These are phyloP conservation scores for Salix exigua DNA, from an alignment of 345 rosid genomes.

Conservation along the genomic window DNA sequence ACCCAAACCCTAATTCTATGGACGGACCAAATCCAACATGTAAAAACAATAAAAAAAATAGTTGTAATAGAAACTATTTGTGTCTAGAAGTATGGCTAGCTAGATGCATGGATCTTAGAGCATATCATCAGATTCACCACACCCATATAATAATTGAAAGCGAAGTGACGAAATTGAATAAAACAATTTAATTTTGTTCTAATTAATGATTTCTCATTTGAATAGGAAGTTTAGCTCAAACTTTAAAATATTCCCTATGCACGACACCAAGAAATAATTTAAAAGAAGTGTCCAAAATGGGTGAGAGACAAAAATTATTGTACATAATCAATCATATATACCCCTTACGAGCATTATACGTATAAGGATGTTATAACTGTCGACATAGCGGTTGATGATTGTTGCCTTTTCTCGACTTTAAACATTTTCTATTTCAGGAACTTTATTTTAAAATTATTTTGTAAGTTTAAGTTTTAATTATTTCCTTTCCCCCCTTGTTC, in stretches of 20 bases:
- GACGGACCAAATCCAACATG: no score
- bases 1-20: no score
- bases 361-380: background rate
- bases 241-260: background rate
- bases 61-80: no score
- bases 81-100: background rate
- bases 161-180: background rate
- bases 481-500: background rate
- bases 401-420: background rate
- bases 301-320: background rate
- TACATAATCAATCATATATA: background rate
- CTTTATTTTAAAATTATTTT: no score
- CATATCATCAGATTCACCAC: no score
- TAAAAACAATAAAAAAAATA: no score
- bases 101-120: background rate
- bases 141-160: no score
- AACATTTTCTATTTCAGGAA: background rate
- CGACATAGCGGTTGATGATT: background rate
- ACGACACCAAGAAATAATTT: background rate
- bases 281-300: background rate
- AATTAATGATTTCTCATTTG: background rate
- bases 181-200: background rate
- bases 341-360: background rate
- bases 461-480: no score
- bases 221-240: no score